Conservation (phyloP, 805 yeast genomes). For the Pichia californica region DNA sequence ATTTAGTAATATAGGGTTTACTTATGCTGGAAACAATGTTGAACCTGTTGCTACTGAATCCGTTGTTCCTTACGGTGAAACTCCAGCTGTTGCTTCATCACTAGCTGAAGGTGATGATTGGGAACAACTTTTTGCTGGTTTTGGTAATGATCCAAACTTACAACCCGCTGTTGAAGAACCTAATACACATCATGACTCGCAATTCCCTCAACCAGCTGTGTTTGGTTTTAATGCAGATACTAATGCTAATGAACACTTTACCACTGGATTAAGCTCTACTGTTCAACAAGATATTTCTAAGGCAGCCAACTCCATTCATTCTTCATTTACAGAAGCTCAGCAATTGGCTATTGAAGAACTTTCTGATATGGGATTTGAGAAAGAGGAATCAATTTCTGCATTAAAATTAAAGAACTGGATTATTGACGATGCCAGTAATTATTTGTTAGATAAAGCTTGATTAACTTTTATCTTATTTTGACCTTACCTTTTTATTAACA, state of each 20-base stretch:
- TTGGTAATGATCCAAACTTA: constrained; percentile 47
- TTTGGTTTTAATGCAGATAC: constrained; percentile 12
- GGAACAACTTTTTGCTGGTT: constrained; percentile 91
- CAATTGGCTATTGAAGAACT: constrained; percentile 64
- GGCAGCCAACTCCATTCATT: background rate
- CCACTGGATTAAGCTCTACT: background rate
- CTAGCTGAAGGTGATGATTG: constrained; percentile 64
- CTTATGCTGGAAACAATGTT: constrained; percentile 15
- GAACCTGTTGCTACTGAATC: constrained; percentile 4
- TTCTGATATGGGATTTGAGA: constrained; percentile 83
- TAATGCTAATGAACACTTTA: background rate
- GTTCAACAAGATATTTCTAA: background rate
- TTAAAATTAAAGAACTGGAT: constrained; percentile 65
- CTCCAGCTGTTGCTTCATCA: background rate
- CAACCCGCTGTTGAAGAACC: constrained; percentile 15
- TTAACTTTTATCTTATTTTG: background rate
- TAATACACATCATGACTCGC: constrained; percentile 4
- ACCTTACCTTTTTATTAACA: background rate
- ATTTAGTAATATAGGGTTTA: constrained; percentile 19
- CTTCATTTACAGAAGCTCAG: constrained; percentile 24
- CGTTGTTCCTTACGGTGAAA: constrained; percentile 25
- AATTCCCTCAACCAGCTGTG: constrained; percentile 17
- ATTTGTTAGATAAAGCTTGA: constrained; percentile 64
- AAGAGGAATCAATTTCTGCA: constrained; percentile 60
- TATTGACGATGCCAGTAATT: constrained; percentile 82